A percentile compares a stretch with the other conserved stretches of the same genome.
Evolutionary conservation across 495 filamentous ascomycete genomes (phyloP).

Genomic region (Tuber borchii): DNA sequence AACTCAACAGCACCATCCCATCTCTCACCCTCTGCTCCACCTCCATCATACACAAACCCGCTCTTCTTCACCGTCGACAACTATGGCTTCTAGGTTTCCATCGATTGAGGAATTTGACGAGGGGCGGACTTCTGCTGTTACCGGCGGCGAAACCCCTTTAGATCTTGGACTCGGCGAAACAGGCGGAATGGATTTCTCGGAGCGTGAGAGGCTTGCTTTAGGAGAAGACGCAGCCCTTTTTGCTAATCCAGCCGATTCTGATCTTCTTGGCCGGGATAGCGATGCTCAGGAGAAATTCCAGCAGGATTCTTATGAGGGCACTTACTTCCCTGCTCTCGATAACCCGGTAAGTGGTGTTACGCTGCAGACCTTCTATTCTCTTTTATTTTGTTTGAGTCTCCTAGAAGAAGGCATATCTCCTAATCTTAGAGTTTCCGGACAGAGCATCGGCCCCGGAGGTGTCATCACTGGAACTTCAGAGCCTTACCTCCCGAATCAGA

Average conservation of each 20-base stretch:
- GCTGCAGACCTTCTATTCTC: background rate
- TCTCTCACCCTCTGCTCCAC: background rate
- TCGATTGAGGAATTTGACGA: constrained; percentile 93
- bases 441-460: constrained; percentile 80
- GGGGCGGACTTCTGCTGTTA: constrained; percentile 54
- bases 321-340: constrained; percentile 48
- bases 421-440: constrained; percentile 25
- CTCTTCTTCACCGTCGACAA: constrained; percentile 14
- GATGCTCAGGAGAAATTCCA: constrained; percentile 64
- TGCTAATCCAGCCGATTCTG: constrained; percentile 68
- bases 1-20: constrained; percentile 11
- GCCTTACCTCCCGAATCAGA: constrained; percentile 66
- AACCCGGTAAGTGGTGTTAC: constrained; percentile 61
- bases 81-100: constrained; percentile 93
- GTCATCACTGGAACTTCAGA: constrained; percentile 72
- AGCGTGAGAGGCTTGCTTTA: constrained; percentile 77
- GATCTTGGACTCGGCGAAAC: constrained; percentile 40
- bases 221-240: constrained; percentile 93
- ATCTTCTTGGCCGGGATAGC: constrained; percentile 65
- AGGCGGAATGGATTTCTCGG: constrained; percentile 71
- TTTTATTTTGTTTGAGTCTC: background rate
- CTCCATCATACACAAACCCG: constrained; percentile 19
- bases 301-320: constrained; percentile 58
- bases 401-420: background rate
- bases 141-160: constrained; percentile 37